Evolutionary conservation across 805 yeast genomes (phyloP).

Genomic region (Yamadazyma kitorensis): DNA sequence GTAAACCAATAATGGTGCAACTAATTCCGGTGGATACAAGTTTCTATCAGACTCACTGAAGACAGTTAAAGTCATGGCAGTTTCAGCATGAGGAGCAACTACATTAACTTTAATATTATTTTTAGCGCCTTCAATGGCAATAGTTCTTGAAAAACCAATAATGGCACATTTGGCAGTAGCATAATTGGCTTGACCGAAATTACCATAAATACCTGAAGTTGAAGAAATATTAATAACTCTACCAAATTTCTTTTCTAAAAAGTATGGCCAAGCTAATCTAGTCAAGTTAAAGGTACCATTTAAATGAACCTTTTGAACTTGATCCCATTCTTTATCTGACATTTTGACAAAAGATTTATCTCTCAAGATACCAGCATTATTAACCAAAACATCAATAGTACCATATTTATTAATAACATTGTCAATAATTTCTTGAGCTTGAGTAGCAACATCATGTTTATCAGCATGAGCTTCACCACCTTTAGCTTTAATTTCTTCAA

Average conservation of each 20-base stretch:
- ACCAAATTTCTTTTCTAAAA: slow-evolving; percentile 75
- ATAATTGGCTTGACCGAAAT: slow-evolving; percentile 96
- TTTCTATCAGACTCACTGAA: slow-evolving; percentile 78
- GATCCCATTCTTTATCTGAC: slow-evolving; percentile 80
- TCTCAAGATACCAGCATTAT: slow-evolving; percentile 93
- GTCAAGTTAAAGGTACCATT: slow-evolving; percentile 77
- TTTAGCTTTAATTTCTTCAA: slow-evolving; percentile 63
- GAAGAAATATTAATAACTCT: slow-evolving; percentile 86
- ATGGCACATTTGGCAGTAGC: slow-evolving; percentile 91
- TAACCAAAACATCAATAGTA: slow-evolving; percentile 77
- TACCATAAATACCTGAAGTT: slow-evolving; percentile 96
- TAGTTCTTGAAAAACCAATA: slow-evolving; percentile 77
- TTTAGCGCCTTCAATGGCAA: slow-evolving; percentile 89
- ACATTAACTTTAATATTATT: slow-evolving; percentile 71
- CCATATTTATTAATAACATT: slow-evolving; percentile 78
- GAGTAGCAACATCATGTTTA: slow-evolving; percentile 73
- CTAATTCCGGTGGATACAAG: slow-evolving; percentile 81
- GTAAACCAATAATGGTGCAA: slow-evolving; percentile 84
- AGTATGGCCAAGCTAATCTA: slow-evolving; percentile 91
- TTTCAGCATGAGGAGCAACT: slow-evolving; percentile 97
- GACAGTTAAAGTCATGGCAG: slow-evolving; percentile 92
- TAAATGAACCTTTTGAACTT: slow-evolving; percentile 78
- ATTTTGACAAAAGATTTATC: slow-evolving; percentile 85
- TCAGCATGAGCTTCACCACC: slow-evolving; percentile 86
- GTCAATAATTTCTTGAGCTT: slow-evolving; percentile 72